Evolutionary conservation across 1,284 basidiomycete genomes (phyloP).

Genomic region (Fomes fomentarius): DNA sequence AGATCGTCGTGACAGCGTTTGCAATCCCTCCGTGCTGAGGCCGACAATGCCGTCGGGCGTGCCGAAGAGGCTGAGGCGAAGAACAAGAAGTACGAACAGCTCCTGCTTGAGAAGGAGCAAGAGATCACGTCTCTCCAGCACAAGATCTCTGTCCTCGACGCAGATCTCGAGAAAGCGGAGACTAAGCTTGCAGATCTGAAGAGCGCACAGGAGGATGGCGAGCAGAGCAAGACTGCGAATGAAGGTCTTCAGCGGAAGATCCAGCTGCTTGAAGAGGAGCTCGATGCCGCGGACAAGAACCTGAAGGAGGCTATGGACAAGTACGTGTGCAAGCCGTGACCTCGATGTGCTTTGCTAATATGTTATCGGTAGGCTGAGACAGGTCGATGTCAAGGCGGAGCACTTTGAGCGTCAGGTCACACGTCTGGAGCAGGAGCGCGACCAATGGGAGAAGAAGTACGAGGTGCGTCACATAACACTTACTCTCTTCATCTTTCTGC

Average conservation of each 20-base stretch:
- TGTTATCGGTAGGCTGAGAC: conserved; percentile 72
- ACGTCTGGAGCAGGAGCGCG: conserved; percentile 90
- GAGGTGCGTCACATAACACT: conserved; percentile 63
- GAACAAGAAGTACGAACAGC: conserved; percentile 85
- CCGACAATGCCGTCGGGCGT: conserved; percentile 78
- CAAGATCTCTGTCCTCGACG: conserved; percentile 73
- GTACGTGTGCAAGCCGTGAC: conserved; percentile 53
- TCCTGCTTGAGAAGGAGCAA: conserved; percentile 85
- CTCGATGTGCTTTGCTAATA: conserved; percentile 11
- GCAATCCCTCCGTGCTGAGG: conserved; percentile 78
- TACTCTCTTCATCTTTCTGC: background rate
- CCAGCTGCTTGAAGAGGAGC: conserved; percentile 91
- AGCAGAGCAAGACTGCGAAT: conserved; percentile 73
- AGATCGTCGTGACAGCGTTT: conserved; percentile 56
- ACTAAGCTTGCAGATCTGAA: conserved; percentile 76
- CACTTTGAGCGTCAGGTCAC: conserved; percentile 95
- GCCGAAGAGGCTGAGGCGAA: conserved; percentile 87
- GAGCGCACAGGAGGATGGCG: conserved; percentile 70
- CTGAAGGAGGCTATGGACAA: conserved; percentile 97
- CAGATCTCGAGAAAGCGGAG: conserved; percentile 81
- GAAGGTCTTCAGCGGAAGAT: conserved; percentile 88
- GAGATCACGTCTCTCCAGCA: conserved; percentile 85
- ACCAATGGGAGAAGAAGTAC: conserved; percentile 93
- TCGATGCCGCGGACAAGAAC: conserved; percentile 96
- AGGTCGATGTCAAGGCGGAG: conserved; percentile 99